phyloP scores from a whole-genome alignment of 495 filamentous ascomycete genomes.

The Trichocladium antarcticum region DNA sequence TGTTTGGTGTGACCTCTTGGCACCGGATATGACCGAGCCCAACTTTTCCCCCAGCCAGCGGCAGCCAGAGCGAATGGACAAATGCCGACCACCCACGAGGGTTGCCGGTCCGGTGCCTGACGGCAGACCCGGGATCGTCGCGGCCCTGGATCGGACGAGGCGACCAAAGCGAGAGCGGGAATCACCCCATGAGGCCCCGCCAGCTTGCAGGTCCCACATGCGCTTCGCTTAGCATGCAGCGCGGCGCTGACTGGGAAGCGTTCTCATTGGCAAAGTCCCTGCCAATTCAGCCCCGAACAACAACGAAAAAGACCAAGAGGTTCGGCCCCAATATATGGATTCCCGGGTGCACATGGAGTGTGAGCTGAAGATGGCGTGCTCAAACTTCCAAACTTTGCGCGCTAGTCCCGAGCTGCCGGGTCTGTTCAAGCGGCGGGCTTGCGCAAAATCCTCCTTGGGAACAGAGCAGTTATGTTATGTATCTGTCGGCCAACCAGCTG shows the following conservation, averaged over 20 bases:
- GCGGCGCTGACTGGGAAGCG: background rate
- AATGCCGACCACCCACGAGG: background rate
- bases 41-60: background rate
- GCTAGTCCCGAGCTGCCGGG: no score
- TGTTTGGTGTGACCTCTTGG: no score
- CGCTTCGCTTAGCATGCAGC: slow-evolving; percentile 1
- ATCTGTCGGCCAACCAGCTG: no score
- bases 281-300: background rate
- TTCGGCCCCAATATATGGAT: no score
- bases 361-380: no score
- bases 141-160: slow-evolving; percentile 11
- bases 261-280: background rate
- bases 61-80: slow-evolving; percentile 2
- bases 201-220: background rate
- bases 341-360: no score
- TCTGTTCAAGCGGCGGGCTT: no score
- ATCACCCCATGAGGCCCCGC: background rate
- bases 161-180: background rate
- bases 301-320: background rate
- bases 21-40: no score
- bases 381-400: no score
- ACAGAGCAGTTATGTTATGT: no score
- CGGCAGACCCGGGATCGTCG: background rate
- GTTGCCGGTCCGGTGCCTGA: background rate
- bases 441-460: no score